A percentile compares a stretch with the other conserved stretches of the same genome.
These are phyloP conservation scores for Zymoseptoria ardabiliae DNA, from an alignment of 2,329 filamentous ascomycete species.

Conservation along the genomic window DNA sequence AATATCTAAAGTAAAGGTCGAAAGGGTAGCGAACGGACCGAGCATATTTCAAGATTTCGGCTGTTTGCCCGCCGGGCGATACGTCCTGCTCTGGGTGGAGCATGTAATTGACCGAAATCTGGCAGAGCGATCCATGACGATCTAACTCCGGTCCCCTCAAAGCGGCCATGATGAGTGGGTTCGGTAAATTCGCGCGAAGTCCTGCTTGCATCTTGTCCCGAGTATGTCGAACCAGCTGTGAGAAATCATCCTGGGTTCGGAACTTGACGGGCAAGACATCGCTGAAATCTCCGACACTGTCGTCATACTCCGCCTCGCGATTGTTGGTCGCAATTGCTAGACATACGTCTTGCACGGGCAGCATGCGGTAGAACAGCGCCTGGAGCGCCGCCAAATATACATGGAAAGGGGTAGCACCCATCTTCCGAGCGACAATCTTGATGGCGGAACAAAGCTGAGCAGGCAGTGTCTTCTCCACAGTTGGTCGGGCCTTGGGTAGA, in stretches of 20 bases:
- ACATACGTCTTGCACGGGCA: constrained; percentile 4
- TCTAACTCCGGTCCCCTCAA: background rate
- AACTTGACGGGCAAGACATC: background rate
- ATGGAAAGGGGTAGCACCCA: constrained; percentile 2
- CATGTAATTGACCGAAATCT: constrained; percentile 5
- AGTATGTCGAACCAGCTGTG: constrained; percentile 5
- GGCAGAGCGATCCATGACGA: constrained; percentile 3
- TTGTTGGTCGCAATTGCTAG: constrained; percentile 2
- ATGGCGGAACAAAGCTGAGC: constrained; percentile 2
- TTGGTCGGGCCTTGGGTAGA: constrained; percentile 2
- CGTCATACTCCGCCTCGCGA: background rate
- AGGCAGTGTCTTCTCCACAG: constrained; percentile 3
- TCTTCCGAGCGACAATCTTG: constrained; percentile 1
- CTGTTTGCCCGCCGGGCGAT: constrained; percentile 2
- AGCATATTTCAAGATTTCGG: constrained; percentile 4
- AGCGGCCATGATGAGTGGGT: constrained; percentile 4
- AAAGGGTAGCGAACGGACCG: background rate
- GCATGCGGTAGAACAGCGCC: constrained; percentile 5
- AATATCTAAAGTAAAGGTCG: constrained; percentile 2
- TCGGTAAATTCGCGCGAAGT: background rate
- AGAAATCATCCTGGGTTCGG: constrained; percentile 1
- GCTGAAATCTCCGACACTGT: background rate
- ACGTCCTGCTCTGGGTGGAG: background rate
- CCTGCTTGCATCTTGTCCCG: constrained; percentile 6
- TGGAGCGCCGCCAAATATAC: constrained; percentile 5